Evolutionary conservation across 805 yeast species (phyloP).

Genomic region (Jamesozyma spencerorum): DNA sequence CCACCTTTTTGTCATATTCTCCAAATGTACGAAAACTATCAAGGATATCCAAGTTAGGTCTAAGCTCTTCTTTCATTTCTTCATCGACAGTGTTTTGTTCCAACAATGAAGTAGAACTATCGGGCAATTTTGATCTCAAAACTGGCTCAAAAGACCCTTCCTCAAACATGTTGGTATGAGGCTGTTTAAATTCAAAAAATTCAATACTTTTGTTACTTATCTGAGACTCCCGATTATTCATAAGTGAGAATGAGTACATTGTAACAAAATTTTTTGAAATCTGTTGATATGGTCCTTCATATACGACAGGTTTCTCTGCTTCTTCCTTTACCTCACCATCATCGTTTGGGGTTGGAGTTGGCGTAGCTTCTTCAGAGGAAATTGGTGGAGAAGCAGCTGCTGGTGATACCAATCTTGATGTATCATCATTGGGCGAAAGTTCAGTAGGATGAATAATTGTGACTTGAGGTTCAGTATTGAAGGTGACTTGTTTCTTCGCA

Average conservation of each 20-base stretch:
- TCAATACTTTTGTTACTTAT: neutral
- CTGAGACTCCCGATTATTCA: neutral
- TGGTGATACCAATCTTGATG: neutral
- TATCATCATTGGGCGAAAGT: constrained; percentile 6
- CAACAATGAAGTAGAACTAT: neutral
- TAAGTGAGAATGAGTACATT: constrained; percentile 34
- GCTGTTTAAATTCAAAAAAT: neutral
- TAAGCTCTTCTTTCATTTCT: constrained; percentile 27
- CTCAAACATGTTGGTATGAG: neutral
- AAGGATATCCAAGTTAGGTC: constrained; percentile 34
- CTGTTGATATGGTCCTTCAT: constrained; percentile 62
- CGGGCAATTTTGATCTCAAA: constrained; percentile 2
- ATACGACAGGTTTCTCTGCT: constrained; percentile 20
- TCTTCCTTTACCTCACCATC: constrained; percentile 8
- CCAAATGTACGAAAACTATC: constrained; percentile 50
- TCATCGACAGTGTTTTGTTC: neutral
- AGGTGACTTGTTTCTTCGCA: constrained; percentile 16
- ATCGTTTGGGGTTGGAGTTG: constrained; percentile 6
- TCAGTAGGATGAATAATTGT: constrained; percentile 10
- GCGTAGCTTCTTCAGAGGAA: constrained; percentile 6
- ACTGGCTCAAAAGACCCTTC: constrained; percentile 1
- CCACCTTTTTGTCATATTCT: constrained; percentile 35
- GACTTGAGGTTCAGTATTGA: constrained; percentile 13
- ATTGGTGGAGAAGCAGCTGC: constrained; percentile 1
- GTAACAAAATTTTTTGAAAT: constrained; percentile 48